phyloP scores from a whole-genome alignment of 2,329 filamentous ascomycete genomes.

The Cercospora berteroae region DNA sequence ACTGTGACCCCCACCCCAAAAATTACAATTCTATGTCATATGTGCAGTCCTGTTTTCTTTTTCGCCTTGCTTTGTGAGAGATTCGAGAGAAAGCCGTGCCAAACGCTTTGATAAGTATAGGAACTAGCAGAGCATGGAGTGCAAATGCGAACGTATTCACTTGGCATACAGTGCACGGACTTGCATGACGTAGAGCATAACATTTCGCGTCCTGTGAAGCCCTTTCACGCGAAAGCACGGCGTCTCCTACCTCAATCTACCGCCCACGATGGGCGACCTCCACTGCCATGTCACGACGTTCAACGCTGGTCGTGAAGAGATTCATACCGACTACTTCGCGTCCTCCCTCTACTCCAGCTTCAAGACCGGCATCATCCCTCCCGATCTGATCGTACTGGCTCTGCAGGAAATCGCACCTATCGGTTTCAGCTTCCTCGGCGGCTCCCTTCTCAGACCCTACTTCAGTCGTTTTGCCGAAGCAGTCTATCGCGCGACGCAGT shows the following conservation, averaged over 20 bases:
- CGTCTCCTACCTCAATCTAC: background rate
- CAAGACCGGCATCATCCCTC: slow-evolving; percentile 53
- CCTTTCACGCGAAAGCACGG: background rate
- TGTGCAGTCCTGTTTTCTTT: no score
- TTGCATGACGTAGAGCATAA: background rate
- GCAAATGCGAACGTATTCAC: background rate
- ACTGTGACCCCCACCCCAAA: no score
- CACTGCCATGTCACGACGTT: slow-evolving; percentile 80
- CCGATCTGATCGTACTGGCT: slow-evolving; percentile 63
- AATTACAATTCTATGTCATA: no score
- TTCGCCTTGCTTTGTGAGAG: no score
- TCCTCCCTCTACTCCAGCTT: slow-evolving; percentile 52
- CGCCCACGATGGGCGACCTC: slow-evolving; percentile 45
- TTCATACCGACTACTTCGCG: slow-evolving; percentile 70
- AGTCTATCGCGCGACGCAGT: slow-evolving; percentile 44
- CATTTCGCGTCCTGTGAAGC: background rate
- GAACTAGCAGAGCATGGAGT: no score
- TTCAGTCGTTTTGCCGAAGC: slow-evolving; percentile 69
- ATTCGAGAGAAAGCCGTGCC: no score
- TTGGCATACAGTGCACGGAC: background rate
- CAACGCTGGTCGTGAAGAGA: slow-evolving; percentile 74
- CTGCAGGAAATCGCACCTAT: slow-evolving; percentile 90
- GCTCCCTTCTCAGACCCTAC: slow-evolving; percentile 74
- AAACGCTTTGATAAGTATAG: no score
- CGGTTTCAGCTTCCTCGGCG: slow-evolving; percentile 79